Conservation (phyloP, 495 filamentous ascomycete genomes). For the Xylaria intraflava region DNA sequence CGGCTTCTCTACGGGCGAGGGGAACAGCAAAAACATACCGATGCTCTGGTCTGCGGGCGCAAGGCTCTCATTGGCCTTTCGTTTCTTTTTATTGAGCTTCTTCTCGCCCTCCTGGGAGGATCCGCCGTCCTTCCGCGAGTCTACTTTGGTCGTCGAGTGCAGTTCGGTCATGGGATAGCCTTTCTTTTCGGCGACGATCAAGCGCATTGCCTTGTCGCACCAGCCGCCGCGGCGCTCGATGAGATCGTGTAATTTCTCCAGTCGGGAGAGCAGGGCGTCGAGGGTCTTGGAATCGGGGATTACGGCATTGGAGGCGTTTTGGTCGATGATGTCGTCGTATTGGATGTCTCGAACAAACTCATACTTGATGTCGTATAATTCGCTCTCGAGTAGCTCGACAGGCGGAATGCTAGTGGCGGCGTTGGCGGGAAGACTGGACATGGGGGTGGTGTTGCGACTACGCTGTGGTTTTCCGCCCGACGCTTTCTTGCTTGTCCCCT, state of each 20-base stretch:
- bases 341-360: conserved; percentile 47
- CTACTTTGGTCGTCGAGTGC: conserved; percentile 38
- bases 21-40: conserved; percentile 45
- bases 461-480: conserved; percentile 64
- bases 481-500: conserved; percentile 70
- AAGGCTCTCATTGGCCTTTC: conserved; percentile 43
- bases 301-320: conserved; percentile 49
- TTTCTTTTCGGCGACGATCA: conserved; percentile 58
- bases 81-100: conserved; percentile 52
- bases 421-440: conserved; percentile 48
- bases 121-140: conserved; percentile 36
- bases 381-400: conserved; percentile 54
- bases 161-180: conserved; percentile 28
- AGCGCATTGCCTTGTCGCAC: conserved; percentile 68
- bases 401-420: conserved; percentile 44
- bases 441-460: conserved; percentile 82
- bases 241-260: conserved; percentile 58
- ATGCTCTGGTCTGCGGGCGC: conserved; percentile 63
- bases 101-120: conserved; percentile 34
- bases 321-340: conserved; percentile 69
- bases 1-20: not conserved
- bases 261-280: conserved; percentile 58
- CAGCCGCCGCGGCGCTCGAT: conserved; percentile 55
- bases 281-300: conserved; percentile 73
- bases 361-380: conserved; percentile 54